A percentile compares a stretch with the other conserved stretches of the same genome.
phyloP scores from a whole-genome alignment of 495 filamentous ascomycete genomes.

The Chaetomium cochliodes region DNA sequence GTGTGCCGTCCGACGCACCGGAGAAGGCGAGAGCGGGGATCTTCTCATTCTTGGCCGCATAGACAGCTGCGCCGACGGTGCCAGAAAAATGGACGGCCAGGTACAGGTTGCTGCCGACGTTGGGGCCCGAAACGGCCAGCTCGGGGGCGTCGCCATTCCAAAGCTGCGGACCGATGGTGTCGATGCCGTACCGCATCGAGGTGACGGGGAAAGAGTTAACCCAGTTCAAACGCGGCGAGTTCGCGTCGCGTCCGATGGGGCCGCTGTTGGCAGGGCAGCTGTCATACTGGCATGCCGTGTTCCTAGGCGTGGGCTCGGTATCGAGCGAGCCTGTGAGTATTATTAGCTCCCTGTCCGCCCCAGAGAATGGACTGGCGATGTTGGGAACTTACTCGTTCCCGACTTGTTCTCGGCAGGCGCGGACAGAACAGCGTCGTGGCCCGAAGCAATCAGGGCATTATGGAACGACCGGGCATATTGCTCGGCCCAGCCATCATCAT shows the following conservation, averaged over 20 bases:
- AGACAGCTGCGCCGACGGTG: conserved; percentile 60
- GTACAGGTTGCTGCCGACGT: conserved; percentile 61
- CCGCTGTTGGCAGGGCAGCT: conserved; percentile 57
- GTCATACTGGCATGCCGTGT: conserved; percentile 54
- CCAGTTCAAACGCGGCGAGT: conserved; percentile 60
- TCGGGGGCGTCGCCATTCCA: conserved; percentile 53
- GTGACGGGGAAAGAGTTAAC: conserved; percentile 70
- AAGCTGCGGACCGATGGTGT: conserved; percentile 50
- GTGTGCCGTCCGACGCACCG: conserved; percentile 49
- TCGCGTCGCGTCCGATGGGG: conserved; percentile 54
- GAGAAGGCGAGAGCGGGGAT: conserved; percentile 67
- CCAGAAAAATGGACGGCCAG: conserved; percentile 56
- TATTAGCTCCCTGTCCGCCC: background rate
- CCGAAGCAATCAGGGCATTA: conserved; percentile 49
- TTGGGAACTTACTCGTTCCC: conserved; percentile 51
- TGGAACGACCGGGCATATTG: conserved; percentile 60
- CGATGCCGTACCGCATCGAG: conserved; percentile 62
- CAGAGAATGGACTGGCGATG: background rate
- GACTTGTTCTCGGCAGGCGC: conserved; percentile 65
- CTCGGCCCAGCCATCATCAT: conserved; percentile 74
- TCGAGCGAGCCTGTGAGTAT: conserved; percentile 51
- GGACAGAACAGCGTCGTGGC: conserved; percentile 60
- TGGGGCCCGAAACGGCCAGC: conserved; percentile 63
- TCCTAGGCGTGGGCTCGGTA: conserved; percentile 44
- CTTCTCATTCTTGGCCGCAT: conserved; percentile 51